These are phyloP conservation scores for Petunia hybrid DNA, from an alignment of 305 asterid species.

Conservation along the genomic window DNA sequence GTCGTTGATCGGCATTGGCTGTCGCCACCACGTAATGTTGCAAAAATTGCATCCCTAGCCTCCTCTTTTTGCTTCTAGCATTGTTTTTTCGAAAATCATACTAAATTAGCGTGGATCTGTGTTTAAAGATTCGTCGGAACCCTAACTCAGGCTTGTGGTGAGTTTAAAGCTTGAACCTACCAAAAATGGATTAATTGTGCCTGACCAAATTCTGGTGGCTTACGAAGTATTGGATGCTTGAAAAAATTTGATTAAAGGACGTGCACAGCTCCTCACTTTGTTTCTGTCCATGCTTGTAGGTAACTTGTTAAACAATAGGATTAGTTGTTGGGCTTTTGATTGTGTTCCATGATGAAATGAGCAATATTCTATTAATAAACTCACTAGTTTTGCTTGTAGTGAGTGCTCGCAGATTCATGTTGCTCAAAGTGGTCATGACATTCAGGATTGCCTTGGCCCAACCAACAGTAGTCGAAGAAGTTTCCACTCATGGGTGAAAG, in stretches of 20 bases:
- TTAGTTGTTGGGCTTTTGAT: background rate
- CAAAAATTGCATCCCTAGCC: no score
- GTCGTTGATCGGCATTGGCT: no score
- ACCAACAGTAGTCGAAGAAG: conserved; percentile 65
- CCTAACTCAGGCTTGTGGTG: no score
- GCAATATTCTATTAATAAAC: conserved; percentile 18
- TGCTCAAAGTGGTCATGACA: conserved; percentile 66
- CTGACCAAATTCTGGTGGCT: conserved; percentile 69
- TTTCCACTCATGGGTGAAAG: conserved; percentile 86
- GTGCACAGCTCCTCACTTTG: conserved; percentile 68
- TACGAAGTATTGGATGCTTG: conserved; percentile 75
- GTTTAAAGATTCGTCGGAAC: no score
- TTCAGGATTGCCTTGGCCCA: conserved; percentile 76
- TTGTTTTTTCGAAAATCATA: no score
- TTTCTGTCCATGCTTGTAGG: conserved; percentile 94
- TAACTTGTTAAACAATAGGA: conserved; percentile 39
- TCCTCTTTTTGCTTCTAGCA: no score
- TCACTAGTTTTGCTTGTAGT: conserved; percentile 52
- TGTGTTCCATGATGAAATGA: background rate
- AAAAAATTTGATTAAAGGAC: conserved; percentile 79
- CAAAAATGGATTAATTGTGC: conserved; percentile 76
- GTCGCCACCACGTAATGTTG: no score
- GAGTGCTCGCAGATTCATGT: conserved; percentile 89
- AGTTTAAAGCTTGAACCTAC: conserved; percentile 71
- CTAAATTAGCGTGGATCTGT: no score